Conservation (phyloP, 768 basidiomycete genomes). For the Tricholoma sp. region DNA sequence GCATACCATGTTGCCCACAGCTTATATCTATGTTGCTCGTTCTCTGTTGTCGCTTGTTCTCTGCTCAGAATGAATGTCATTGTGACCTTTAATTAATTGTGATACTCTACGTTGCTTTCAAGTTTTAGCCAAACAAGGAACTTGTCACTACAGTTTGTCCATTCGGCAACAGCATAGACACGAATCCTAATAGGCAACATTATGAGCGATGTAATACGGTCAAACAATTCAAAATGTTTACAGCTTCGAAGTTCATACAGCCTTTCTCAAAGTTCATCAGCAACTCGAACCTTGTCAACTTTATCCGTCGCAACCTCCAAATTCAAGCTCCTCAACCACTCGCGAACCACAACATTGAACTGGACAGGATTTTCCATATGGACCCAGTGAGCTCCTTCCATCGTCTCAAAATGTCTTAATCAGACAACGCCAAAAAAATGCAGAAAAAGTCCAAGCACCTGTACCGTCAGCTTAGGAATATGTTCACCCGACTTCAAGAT, state of each 20-base stretch:
- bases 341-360: slow-evolving; percentile 46
- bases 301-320: neutral
- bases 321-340: slow-evolving; percentile 39
- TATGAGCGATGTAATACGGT: too few relatives aligned
- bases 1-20: neutral
- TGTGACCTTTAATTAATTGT: neutral
- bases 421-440: neutral
- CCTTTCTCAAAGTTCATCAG: slow-evolving; percentile 8
- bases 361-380: slow-evolving; percentile 54
- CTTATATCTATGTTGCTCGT: neutral
- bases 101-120: neutral
- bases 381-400: slow-evolving; percentile 61
- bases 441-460: slow-evolving; percentile 21
- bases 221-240: too few relatives aligned
- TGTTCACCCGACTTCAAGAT: slow-evolving; percentile 33
- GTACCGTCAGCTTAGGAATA: slow-evolving; percentile 32
- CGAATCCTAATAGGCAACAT: too few relatives aligned
- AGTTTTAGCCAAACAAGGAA: too few relatives aligned
- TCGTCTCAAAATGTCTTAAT: slow-evolving; percentile 26
- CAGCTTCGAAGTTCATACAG: too few relatives aligned
- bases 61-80: neutral
- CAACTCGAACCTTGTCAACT: neutral
- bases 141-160: too few relatives aligned
- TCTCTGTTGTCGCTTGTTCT: neutral
- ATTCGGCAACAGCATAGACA: too few relatives aligned